phyloP scores from a whole-genome alignment of 257 asterid species.

The Solanum neorickii region DNA sequence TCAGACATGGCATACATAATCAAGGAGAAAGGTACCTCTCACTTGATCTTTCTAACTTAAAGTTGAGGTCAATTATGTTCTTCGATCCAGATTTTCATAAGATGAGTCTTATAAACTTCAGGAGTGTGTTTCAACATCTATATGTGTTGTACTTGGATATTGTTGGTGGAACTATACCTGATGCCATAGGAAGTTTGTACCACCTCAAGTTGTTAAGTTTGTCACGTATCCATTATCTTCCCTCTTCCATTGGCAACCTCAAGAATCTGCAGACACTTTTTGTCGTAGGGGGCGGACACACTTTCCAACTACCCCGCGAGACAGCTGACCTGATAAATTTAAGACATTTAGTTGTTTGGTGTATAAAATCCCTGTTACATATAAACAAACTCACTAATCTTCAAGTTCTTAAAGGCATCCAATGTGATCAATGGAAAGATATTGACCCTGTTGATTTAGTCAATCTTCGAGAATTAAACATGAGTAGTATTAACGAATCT shows the following conservation, averaged over 20 bases:
- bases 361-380: background rate
- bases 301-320: background rate
- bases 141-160: background rate
- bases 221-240: fast-evolving
- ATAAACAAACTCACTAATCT: background rate
- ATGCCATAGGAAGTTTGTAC: background rate
- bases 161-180: background rate
- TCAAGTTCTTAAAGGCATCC: fast-evolving
- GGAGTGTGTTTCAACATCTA: background rate
- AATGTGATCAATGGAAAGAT: too few relatives aligned
- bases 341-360: background rate
- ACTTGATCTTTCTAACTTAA: background rate
- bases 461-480: background rate
- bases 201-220: background rate
- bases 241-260: background rate
- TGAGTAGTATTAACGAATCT: fast-evolving
- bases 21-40: background rate
- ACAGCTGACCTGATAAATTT: background rate
- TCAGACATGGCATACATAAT: background rate
- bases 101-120: too few relatives aligned
- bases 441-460: too few relatives aligned
- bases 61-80: background rate
- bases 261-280: background rate
- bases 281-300: fast-evolving
- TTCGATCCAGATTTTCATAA: fast-evolving